Base-by-base conservation (phyloP, 2,329 filamentous ascomycete genomes). In the Zalaria obscura region DNA sequence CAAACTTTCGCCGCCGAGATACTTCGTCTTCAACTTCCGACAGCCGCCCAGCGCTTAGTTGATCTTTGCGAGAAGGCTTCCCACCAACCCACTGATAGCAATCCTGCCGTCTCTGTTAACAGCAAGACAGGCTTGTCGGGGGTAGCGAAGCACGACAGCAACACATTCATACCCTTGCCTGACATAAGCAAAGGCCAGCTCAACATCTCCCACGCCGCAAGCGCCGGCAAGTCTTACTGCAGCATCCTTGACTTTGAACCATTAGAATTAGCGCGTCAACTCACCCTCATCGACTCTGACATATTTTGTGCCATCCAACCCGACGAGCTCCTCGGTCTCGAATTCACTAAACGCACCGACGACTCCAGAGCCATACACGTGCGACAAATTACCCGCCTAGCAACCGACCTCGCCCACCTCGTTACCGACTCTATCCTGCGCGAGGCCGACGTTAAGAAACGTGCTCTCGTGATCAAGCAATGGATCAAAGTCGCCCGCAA, bases 401-500 rank as follows among this genome's bases (percentile, higher is more conserved):
- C 89, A 3, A 98, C 87, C 0, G 88, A 95, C 48, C 68, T 98
- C 11, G 87, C 89, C 4, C 91, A 95, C 55, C 68, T 96, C 33
- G 91, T 98, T 7, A 83, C 86, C 0, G 89, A 96, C 57, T 93
- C 84, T 0, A 93, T 98, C 52, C 73, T 98, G 9, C 78, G 84
- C 42, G 74, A 86, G 43, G 74, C 83, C n/a, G 91, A 96, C 57
- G 78, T 82, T 26, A 96, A 96, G 73, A 93, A 89, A 67, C 78
- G 91, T 26, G 89, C 91, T 1, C 67, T 75, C 2, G 76, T 87
- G 40, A 91, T 98, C 65, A 96, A 98, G 67, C 88, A 96, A 52
- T 98, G 91, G 91, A 84, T 95, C 58, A 98, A 96, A 69, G 79
- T 96, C 51, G 86, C 85, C 1, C 74, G 82, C 52, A 84, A 83